Evolutionary conservation across 371 early-diverging fungal genomes (phyloP).

Genomic region (Mucor lusitanicus): DNA sequence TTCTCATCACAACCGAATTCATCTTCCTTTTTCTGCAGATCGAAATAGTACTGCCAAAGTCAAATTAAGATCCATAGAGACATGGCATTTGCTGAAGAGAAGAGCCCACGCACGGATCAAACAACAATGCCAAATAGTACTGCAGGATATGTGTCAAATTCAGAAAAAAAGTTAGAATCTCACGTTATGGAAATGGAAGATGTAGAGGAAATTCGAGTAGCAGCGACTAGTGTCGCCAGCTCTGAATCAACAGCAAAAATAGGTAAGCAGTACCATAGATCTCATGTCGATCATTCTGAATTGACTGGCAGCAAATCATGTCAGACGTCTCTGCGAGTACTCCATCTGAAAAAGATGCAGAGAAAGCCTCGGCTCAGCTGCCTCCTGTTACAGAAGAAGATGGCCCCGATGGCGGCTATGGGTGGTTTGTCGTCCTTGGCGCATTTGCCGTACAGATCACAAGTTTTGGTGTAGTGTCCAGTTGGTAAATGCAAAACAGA

Average conservation of each 20-base stretch:
- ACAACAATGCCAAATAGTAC: not conserved
- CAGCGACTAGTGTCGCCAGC: not conserved
- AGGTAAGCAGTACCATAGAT: not conserved
- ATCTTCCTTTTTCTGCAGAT: not conserved
- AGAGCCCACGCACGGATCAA: not conserved
- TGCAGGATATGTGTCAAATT: not conserved
- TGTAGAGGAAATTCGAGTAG: not conserved
- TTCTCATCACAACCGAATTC: not conserved
- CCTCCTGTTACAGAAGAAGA: slow-evolving; percentile 4
- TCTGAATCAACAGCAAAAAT: not conserved
- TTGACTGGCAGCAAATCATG: not conserved
- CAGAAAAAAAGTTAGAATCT: not conserved
- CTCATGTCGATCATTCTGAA: not conserved
- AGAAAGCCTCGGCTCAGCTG: not conserved
- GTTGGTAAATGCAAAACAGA: slow-evolving; percentile 28
- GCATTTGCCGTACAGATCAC: slow-evolving; percentile 60
- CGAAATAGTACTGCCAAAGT: not conserved
- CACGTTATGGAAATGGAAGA: not conserved
- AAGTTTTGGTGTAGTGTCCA: slow-evolving; percentile 50
- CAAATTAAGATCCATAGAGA: not conserved
- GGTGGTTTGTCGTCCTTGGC: slow-evolving; percentile 62
- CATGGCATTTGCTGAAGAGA: not conserved
- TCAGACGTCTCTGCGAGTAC: not conserved
- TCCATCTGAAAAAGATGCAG: not conserved
- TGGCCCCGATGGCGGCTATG: slow-evolving; percentile 59